Evolutionary conservation across 176 grass and related monocot genomes (phyloP).

Genomic region (Raddia guianensis): DNA sequence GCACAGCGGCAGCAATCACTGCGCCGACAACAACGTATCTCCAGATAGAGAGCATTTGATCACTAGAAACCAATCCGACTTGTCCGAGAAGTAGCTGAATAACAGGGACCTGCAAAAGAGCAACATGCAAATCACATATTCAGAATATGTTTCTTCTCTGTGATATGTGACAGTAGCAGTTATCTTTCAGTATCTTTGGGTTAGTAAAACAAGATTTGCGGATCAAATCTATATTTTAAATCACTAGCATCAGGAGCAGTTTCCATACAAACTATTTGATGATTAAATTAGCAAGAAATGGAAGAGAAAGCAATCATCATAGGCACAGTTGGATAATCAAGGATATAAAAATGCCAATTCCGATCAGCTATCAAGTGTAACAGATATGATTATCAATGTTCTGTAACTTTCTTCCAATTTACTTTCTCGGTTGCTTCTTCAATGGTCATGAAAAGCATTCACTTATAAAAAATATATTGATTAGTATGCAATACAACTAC

Average conservation of each 20-base stretch:
- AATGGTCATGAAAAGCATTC: neutral
- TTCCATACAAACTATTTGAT: slow-evolving; percentile 3
- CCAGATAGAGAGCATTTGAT: slow-evolving; percentile 98
- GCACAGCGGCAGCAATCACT: slow-evolving; percentile 84
- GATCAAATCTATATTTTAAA: slow-evolving; percentile 21
- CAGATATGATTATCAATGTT: neutral
- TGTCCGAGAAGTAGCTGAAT: slow-evolving; percentile 91
- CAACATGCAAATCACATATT: slow-evolving; percentile 10
- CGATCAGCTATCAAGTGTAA: neutral
- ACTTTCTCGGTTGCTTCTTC: slow-evolving; percentile 13
- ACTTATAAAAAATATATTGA: neutral
- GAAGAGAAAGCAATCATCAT: slow-evolving; percentile 5
- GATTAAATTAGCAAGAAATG: slow-evolving; percentile 18
- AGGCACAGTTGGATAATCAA: slow-evolving; percentile 2
- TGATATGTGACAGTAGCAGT: neutral
- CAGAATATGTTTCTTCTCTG: neutral
- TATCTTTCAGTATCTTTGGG: neutral
- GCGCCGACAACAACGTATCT: slow-evolving; percentile 97
- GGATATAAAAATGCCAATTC: neutral
- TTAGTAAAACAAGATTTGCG: neutral
- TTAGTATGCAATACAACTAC: neutral
- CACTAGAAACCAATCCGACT: slow-evolving; percentile 79
- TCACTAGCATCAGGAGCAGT: neutral
- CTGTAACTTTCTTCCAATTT: neutral
- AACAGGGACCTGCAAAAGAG: slow-evolving; percentile 82